These are phyloP conservation scores for Colletotrichum plurivorum DNA, from an alignment of 2,329 filamentous ascomycete species.

Conservation along the genomic window DNA sequence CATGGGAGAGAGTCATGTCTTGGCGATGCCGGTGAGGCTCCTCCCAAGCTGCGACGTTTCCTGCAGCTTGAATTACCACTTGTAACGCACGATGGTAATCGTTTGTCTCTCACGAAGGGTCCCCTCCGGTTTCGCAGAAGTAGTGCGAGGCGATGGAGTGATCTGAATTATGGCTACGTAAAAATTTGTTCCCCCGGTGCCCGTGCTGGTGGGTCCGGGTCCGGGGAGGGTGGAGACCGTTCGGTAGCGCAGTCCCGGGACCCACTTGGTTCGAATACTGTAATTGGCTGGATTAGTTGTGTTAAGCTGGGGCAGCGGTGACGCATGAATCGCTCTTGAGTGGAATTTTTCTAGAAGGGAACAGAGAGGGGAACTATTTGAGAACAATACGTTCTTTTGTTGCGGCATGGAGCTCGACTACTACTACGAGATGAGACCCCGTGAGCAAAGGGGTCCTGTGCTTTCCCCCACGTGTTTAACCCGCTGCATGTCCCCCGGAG, in stretches of 20 bases:
- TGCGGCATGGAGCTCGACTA: too few relatives aligned
- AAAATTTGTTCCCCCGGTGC: conserved; percentile 11
- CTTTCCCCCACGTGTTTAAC: conserved; percentile 13
- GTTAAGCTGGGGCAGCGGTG: conserved; percentile 4
- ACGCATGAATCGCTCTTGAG: conserved; percentile 27
- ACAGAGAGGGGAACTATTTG: too few relatives aligned
- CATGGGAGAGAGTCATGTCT: too few relatives aligned
- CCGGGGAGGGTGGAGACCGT: not conserved
- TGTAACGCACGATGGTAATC: not conserved
- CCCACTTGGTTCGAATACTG: not conserved
- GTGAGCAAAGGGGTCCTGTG: not conserved
- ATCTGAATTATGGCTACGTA: conserved; percentile 31
- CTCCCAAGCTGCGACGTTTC: not conserved
- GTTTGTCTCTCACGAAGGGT: not conserved
- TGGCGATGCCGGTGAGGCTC: too few relatives aligned
- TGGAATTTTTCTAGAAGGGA: conserved; percentile 3
- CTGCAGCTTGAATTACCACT: not conserved
- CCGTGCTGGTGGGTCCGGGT: conserved; percentile 29
- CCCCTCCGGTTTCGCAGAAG: conserved; percentile 30
- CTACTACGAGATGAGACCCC: too few relatives aligned
- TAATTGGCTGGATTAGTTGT: too few relatives aligned
- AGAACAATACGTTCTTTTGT: too few relatives aligned
- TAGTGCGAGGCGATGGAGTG: conserved; percentile 2
- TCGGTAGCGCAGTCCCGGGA: conserved; percentile 11
- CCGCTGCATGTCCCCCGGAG: not conserved